Base-by-base conservation (phyloP, 179 eudicot genomes). In the Spinacia oleracea region DNA sequence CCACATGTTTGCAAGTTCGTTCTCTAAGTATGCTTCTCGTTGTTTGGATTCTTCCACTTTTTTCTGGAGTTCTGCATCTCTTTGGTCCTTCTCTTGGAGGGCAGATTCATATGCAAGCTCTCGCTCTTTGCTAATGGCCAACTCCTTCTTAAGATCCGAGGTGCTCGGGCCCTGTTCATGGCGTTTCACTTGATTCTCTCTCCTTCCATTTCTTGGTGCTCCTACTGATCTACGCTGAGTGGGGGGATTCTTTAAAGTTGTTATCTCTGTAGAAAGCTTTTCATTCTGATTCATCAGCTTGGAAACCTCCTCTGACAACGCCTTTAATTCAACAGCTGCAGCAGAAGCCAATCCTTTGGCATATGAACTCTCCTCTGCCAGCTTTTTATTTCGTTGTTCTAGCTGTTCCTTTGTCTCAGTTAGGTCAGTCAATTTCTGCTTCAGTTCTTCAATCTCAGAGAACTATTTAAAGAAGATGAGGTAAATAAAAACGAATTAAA, bases 1-100 rank as follows among this genome's bases (percentile, higher is more conserved):
- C 99, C 99, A 96, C 99, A 96, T 96, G 83, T 96, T 96, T 29
- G 99, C 97, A 10, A 96, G 97, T 80, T 96, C 99, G 51, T 94
- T 96, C 83, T 96, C 99, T 9, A 96, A 91, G 86, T 94, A 94
- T 25, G 97, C 96, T 80, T 96, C 99, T 85, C 94, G 86, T 85
- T 94, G 92, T 83, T 96, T 92, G 3, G 98, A 94, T 81, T 93
- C 98, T 77, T 91, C 97, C 29, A 93, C 92, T 82, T 78, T 89
- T 75, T 83, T 86, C 60, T 90, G 93, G 45, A 96, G 83, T 50
- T 89, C 93, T n/a, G 86, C 87, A 80, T 96, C 99, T 74, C 79
- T 86, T 77, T 91, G 87, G 40, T 92, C 91, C 85, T 84, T 96
- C 70, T 91, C 96, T 23, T 89, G 86, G 15, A 96, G 85, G 34